Evolutionary conservation across 2,329 filamentous ascomycete genomes (phyloP).

Genomic region (Cryphonectria nitschkei): DNA sequence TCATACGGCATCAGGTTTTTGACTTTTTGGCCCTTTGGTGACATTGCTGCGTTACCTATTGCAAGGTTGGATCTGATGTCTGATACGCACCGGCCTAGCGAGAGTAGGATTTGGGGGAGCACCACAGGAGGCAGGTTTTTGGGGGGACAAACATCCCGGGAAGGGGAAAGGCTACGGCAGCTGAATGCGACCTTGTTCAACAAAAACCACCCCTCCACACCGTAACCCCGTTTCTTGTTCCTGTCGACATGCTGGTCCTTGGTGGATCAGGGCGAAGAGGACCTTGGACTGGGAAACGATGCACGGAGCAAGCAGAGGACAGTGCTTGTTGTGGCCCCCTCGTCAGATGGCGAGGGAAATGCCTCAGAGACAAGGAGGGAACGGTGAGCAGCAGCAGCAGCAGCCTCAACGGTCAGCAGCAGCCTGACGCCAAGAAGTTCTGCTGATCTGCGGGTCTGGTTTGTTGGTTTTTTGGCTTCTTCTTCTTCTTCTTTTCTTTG

Average conservation of each 20-base stretch:
- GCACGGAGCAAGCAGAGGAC: constrained; percentile 49
- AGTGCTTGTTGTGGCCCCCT: constrained; percentile 46
- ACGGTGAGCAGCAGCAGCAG: constrained; percentile 30
- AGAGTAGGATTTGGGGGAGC: constrained; percentile 1
- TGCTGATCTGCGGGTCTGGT: not conserved
- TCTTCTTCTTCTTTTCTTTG: not conserved
- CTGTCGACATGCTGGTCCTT: constrained; percentile 9
- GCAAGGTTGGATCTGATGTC: not conserved
- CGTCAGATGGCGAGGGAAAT: constrained; percentile 42
- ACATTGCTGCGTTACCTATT: not conserved
- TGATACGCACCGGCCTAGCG: not conserved
- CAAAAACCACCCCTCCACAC: not conserved
- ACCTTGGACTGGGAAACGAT: not conserved
- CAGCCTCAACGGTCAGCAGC: not conserved
- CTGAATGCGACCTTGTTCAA: constrained; percentile 23
- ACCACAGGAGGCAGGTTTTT: not conserved
- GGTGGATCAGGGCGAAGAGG: not conserved
- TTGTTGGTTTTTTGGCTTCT: not conserved
- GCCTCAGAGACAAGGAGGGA: constrained; percentile 40
- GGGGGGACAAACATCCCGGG: constrained; percentile 19
- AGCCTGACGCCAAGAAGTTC: not conserved
- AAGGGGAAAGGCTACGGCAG: constrained; percentile 16
- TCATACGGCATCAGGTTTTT: not conserved
- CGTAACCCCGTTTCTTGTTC: constrained; percentile 8
- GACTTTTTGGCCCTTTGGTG: not conserved